A percentile compares a stretch with the other conserved stretches of the same genome.
Conservation (phyloP, 805 yeast species). For the Lachancea cidri region DNA sequence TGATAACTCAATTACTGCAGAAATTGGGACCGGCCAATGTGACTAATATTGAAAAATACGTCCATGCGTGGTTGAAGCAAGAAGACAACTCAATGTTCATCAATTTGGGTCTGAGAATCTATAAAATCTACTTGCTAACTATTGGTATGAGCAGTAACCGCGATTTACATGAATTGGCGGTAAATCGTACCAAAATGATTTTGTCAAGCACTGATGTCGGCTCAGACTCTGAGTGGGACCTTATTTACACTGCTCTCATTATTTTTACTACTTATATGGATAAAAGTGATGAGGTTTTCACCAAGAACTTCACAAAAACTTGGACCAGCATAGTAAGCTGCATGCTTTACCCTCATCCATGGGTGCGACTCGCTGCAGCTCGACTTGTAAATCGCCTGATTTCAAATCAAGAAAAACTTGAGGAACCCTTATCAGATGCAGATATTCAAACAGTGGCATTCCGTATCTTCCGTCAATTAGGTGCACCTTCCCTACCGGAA, state of each 20-base stretch:
- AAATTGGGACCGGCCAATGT: constrained; percentile 39
- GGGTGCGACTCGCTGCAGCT: constrained; percentile 73
- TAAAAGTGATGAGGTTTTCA: constrained; percentile 31
- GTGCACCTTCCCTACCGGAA: constrained; percentile 69
- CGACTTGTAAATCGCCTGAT: constrained; percentile 54
- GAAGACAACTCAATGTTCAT: constrained; percentile 45
- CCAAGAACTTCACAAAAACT: constrained; percentile 30
- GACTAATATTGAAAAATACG: constrained; percentile 33
- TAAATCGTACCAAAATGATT: constrained; percentile 31
- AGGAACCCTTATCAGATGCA: constrained; percentile 34
- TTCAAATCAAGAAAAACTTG: constrained; percentile 34
- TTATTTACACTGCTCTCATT: constrained; percentile 60
- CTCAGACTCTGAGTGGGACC: constrained; percentile 65
- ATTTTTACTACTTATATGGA: constrained; percentile 43
- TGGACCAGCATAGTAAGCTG: constrained; percentile 53
- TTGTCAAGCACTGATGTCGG: constrained; percentile 35
- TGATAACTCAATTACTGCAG: constrained; percentile 51
- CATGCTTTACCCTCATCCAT: constrained; percentile 80
- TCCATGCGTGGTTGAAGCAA: constrained; percentile 60
- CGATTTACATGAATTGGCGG: constrained; percentile 40
- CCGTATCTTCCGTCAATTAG: constrained; percentile 68
- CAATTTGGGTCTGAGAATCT: constrained; percentile 71
- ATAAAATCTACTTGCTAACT: constrained; percentile 53
- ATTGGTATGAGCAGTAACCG: constrained; percentile 39
- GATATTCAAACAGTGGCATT: constrained; percentile 65